phyloP scores from a whole-genome alignment of 2,329 filamentous ascomycete species.

The Oidium heveae region DNA sequence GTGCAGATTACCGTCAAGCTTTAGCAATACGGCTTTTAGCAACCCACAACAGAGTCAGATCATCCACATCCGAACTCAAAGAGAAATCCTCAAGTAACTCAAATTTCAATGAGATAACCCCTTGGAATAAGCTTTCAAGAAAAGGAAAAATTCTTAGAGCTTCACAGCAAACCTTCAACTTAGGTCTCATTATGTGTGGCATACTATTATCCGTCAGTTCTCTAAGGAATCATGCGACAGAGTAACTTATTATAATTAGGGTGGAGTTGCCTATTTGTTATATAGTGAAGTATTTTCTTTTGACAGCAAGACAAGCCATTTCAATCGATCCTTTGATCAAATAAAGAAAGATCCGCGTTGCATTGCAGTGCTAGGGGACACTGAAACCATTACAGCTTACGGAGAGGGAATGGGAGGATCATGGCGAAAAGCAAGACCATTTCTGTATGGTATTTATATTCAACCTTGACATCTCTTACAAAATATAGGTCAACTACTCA shows the following conservation, averaged over 20 bases:
- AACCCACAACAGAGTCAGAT: no score
- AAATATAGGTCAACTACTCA: conserved; percentile 31
- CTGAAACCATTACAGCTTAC: conserved; percentile 51
- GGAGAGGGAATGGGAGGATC: conserved; percentile 62
- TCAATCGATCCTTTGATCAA: conserved; percentile 63
- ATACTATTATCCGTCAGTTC: conserved; percentile 44
- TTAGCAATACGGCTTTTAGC: no score
- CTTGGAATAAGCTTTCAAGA: conserved; percentile 52
- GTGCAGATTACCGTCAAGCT: no score
- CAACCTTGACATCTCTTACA: conserved; percentile 10
- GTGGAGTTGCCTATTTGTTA: conserved; percentile 52
- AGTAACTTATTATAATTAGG: conserved; percentile 20
- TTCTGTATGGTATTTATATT: conserved; percentile 21
- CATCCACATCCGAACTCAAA: conserved; percentile 11
- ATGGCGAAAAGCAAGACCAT: conserved; percentile 44
- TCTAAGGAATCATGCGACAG: not conserved
- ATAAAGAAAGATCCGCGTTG: conserved; percentile 51
- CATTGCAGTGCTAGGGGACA: conserved; percentile 46
- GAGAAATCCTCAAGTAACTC: conserved; percentile 52
- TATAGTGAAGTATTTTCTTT: conserved; percentile 65
- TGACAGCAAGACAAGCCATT: conserved; percentile 65
- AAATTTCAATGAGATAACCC: conserved; percentile 62
- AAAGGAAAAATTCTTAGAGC: conserved; percentile 62
- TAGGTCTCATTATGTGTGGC: conserved; percentile 51
- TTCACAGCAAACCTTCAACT: conserved; percentile 78